Evolutionary conservation across 805 yeast species (phyloP), one percentile per base, ranked within the genome.

Genomic region (Dipodascus geniculatus): DNA sequence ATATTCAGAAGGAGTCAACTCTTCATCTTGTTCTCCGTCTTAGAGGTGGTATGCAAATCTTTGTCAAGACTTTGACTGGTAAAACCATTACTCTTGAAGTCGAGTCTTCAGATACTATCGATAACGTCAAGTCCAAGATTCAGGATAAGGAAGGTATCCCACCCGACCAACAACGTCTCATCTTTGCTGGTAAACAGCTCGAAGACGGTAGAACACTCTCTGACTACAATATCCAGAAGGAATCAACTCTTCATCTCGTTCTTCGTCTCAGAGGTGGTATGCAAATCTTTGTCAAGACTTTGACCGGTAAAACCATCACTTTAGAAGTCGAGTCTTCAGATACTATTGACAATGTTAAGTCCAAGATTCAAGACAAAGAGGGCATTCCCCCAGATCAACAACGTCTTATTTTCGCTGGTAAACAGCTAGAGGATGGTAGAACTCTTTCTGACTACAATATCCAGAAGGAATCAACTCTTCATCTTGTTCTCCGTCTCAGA

Each of bases 301-400:
- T 86, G 69, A 86, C 95, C 47, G 95, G 95, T 71, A 86, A 86
- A 81, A 86, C 95, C 61, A 86, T 86, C 71, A 86, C 95, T 64
- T 73, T 84, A 59, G 89, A 84, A 72, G 91, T 88, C 64, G 96
- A 88, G 74, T 87, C 95, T 56, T 87, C 95, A 56, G 96, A 87
- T 79, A 87, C 96, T 63, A 87, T 87, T 69, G 96, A 87, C 76
- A 88, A 87, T 67, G 96, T 87, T 74, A 87, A 88, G 79, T 79
- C 90, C 65, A 87, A 87, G 82, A 87, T 87, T 67, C 96, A 88
- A 74, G 96, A 88, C 75, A 88, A 88, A 80, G 96, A 87, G 74
- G 96, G 96, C 67, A 88, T 88, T 66, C 96, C 96, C 67, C 96
- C 96, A 63, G 96, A 87, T 77, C 96, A 87, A 74, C 96, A 87